These are phyloP conservation scores for Trichosporon coremiiforme DNA, from an alignment of 1,284 basidiomycete species.

Conservation along the genomic window DNA sequence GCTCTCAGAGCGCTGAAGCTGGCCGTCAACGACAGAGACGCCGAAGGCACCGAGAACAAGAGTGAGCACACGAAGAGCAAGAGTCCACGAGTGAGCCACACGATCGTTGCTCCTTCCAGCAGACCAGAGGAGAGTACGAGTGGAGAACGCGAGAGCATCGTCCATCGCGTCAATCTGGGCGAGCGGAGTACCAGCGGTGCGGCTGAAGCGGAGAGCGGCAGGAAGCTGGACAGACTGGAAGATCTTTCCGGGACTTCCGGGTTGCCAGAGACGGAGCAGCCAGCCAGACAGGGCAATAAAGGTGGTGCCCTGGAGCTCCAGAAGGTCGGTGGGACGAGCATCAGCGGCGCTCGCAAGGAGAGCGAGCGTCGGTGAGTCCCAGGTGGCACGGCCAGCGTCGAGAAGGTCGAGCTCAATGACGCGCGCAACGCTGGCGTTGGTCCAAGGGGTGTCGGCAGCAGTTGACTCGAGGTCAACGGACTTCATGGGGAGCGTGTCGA, in stretches of 20 bases:
- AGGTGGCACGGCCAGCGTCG: slow-evolving; percentile 2
- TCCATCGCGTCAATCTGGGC: slow-evolving; percentile 42
- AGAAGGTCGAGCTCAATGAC: slow-evolving; percentile 36
- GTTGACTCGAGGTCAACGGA: slow-evolving; percentile 22
- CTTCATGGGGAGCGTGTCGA: slow-evolving; percentile 28
- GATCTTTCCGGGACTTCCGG: slow-evolving; percentile 36
- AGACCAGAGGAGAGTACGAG: slow-evolving; percentile 35
- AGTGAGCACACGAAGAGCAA: slow-evolving; percentile 30
- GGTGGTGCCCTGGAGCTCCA: slow-evolving; percentile 25
- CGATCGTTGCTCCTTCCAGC: slow-evolving; percentile 28
- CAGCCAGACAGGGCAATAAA: slow-evolving; percentile 32
- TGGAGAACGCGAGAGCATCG: slow-evolving; percentile 40
- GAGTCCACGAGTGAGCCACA: slow-evolving; percentile 23
- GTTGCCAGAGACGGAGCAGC: slow-evolving; percentile 39
- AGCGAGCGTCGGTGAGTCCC: slow-evolving; percentile 21
- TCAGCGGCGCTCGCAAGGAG: slow-evolving; percentile 29
- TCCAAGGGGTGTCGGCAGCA: slow-evolving; percentile 34
- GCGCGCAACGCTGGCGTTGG: slow-evolving; percentile 35
- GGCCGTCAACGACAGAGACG: slow-evolving; percentile 9
- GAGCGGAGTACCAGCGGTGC: slow-evolving; percentile 35
- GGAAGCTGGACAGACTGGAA: slow-evolving; percentile 41
- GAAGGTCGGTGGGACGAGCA: slow-evolving; percentile 25
- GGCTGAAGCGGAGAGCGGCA: slow-evolving; percentile 33
- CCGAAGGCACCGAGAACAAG: slow-evolving; percentile 38
- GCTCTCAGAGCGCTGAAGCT: slow-evolving; percentile 1